These are phyloP conservation scores for Dovyalis caffra DNA, from an alignment of 345 rosid genomes.

Conservation along the genomic window DNA sequence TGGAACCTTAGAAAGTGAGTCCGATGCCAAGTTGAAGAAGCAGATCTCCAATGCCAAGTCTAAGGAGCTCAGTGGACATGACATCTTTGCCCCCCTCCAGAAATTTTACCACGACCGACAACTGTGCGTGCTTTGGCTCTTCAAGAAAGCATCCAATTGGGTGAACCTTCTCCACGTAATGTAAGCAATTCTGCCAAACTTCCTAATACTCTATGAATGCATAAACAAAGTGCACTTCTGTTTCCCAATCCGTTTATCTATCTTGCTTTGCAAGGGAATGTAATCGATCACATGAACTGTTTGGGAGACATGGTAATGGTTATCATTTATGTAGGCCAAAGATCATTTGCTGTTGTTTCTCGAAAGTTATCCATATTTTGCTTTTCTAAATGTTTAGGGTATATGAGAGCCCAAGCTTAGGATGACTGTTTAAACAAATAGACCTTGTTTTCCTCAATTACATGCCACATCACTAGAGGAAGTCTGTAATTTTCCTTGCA, in stretches of 20 bases:
- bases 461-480: background rate
- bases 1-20: slow-evolving; percentile 68
- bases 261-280: background rate
- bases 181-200: slow-evolving; percentile 38
- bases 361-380: background rate
- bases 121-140: slow-evolving; percentile 62
- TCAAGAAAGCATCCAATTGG: slow-evolving; percentile 71
- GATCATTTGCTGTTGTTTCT: background rate
- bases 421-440: background rate
- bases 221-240: background rate
- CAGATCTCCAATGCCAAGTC: slow-evolving; percentile 83
- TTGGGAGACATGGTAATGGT: background rate
- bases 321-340: background rate
- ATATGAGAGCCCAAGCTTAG: background rate
- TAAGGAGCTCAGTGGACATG: slow-evolving; percentile 89
- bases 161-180: slow-evolving; percentile 46
- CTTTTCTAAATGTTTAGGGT: background rate
- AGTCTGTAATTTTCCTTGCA: background rate
- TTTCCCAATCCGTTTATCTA: background rate
- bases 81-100: slow-evolving; percentile 98
- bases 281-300: background rate
- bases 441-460: background rate
- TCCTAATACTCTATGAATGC: slow-evolving; percentile 18
- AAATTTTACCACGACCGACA: slow-evolving; percentile 76
- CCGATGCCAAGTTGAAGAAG: slow-evolving; percentile 61